Evolutionary conservation across 169 alveolate genomes (phyloP).

Genomic region (Miamiensis avidus): DNA sequence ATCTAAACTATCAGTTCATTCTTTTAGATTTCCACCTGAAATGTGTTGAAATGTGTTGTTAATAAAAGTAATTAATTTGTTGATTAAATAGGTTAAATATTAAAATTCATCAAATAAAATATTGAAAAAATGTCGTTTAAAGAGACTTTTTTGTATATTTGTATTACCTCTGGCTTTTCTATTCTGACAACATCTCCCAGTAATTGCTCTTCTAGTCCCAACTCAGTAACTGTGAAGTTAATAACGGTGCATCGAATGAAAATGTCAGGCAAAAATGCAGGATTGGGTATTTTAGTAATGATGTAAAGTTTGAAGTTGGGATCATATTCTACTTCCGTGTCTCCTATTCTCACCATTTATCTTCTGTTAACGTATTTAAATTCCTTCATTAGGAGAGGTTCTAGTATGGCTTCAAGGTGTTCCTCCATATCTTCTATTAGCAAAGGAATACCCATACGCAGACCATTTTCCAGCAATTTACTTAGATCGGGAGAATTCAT

Average conservation of each 20-base stretch:
- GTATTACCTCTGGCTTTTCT: constrained; percentile 86
- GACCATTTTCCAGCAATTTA: constrained; percentile 64
- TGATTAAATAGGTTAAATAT: too few relatives aligned
- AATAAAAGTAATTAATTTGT: too few relatives aligned
- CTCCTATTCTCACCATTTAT: constrained; percentile 76
- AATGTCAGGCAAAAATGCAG: constrained; percentile 85
- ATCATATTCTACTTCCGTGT: constrained; percentile 80
- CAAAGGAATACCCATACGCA: constrained; percentile 70
- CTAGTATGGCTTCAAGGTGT: constrained; percentile 81
- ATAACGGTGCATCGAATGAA: constrained; percentile 85
- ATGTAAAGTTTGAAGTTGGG: constrained; percentile 73
- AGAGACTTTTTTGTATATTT: too few relatives aligned
- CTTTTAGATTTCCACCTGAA: constrained; percentile 83
- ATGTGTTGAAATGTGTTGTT: too few relatives aligned
- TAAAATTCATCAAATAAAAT: too few relatives aligned
- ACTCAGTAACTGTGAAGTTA: constrained; percentile 85
- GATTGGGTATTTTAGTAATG: constrained; percentile 84
- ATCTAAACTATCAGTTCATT: constrained; percentile 84
- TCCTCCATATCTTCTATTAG: constrained; percentile 85
- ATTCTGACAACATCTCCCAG: constrained; percentile 89
- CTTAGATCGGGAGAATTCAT: constrained; percentile 66
- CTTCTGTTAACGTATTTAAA: constrained; percentile 35
- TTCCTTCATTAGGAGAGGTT: constrained; percentile 78
- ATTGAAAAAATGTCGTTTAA: too few relatives aligned
- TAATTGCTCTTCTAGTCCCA: constrained; percentile 85